Evolutionary conservation across 306 rosid genomes (phyloP).

Genomic region (Rubus idaeus): DNA sequence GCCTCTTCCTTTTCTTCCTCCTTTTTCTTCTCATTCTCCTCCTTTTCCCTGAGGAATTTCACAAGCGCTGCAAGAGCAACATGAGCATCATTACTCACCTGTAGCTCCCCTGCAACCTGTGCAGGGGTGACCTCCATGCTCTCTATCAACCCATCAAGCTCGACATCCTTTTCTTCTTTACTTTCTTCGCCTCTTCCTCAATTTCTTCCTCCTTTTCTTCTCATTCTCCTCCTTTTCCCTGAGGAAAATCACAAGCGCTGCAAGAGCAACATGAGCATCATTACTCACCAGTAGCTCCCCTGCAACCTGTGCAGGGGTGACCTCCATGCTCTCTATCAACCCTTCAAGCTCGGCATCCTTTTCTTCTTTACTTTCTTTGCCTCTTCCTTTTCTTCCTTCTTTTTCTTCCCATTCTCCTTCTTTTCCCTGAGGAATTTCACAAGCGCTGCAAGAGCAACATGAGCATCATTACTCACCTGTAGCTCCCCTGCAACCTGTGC

Average conservation of each 20-base stretch:
- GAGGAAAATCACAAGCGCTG: no score
- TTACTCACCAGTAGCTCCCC: no score
- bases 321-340: no score
- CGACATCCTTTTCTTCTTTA: no score
- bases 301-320: no score
- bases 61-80: constrained; percentile 29
- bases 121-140: constrained; percentile 46
- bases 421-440: constrained; percentile 28
- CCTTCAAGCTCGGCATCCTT: no score
- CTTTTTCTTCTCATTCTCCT: neutral
- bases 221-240: no score
- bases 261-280: no score
- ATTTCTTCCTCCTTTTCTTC: no score
- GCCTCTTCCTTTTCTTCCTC: neutral
- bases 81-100: constrained; percentile 43
- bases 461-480: constrained; percentile 42
- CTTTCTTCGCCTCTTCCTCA: no score
- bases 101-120: constrained; percentile 47
- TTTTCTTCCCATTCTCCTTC: neutral
- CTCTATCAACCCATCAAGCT: constrained; percentile 41
- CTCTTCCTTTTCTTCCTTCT: neutral
- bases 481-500: constrained; percentile 56
- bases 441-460: constrained; percentile 30
- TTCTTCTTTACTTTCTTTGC: neutral
- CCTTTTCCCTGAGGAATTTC: constrained; percentile 29